A percentile compares a stretch with the other conserved stretches of the same genome.
Conservation (phyloP, 352 stramenopile genomes). For the Detonula confervacea region DNA sequence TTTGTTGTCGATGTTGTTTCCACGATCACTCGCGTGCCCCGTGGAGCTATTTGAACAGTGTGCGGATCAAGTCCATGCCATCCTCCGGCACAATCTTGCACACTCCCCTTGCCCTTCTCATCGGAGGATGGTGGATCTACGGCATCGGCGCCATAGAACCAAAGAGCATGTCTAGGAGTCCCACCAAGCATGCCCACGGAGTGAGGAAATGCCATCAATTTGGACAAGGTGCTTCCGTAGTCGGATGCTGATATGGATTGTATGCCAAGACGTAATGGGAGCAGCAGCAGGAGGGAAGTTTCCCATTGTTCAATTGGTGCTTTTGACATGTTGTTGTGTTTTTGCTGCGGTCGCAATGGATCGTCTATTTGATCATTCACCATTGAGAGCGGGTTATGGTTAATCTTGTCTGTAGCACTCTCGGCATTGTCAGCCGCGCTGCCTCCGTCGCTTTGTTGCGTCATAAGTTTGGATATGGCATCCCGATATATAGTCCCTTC, state of each 20-base stretch:
- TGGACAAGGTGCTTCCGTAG: slow-evolving; percentile 59
- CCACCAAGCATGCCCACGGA: slow-evolving; percentile 94
- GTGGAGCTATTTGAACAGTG: slow-evolving; percentile 64
- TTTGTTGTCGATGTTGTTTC: slow-evolving; percentile 83
- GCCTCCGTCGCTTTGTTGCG: slow-evolving; percentile 20
- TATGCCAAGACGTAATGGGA: slow-evolving; percentile 91
- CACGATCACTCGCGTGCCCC: slow-evolving; percentile 46
- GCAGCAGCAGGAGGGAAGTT: slow-evolving; percentile 90
- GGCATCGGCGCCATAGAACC: slow-evolving; percentile 92
- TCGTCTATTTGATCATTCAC: slow-evolving; percentile 45
- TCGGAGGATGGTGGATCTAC: slow-evolving; percentile 66
- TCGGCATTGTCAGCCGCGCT: background rate
- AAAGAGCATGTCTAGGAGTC: slow-evolving; percentile 93
- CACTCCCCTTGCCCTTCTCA: slow-evolving; percentile 85
- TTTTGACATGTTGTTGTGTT: slow-evolving; percentile 11
- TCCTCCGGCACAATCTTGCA: slow-evolving; percentile 61
- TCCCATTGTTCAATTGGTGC: slow-evolving; percentile 81
- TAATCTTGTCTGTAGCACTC: slow-evolving; percentile 15
- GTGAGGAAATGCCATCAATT: slow-evolving; percentile 89
- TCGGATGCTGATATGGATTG: slow-evolving; percentile 80
- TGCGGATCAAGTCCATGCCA: slow-evolving; percentile 84
- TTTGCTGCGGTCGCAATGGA: slow-evolving; percentile 30
- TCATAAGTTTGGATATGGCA: slow-evolving; percentile 72
- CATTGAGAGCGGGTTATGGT: slow-evolving; percentile 23
- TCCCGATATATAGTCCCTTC: slow-evolving; percentile 83